Percentiles rank a stretch among this genome's conserved stretches.
phyloP scores from a whole-genome alignment of 345 rosid genomes.

The Lenwebbia sp. region DNA sequence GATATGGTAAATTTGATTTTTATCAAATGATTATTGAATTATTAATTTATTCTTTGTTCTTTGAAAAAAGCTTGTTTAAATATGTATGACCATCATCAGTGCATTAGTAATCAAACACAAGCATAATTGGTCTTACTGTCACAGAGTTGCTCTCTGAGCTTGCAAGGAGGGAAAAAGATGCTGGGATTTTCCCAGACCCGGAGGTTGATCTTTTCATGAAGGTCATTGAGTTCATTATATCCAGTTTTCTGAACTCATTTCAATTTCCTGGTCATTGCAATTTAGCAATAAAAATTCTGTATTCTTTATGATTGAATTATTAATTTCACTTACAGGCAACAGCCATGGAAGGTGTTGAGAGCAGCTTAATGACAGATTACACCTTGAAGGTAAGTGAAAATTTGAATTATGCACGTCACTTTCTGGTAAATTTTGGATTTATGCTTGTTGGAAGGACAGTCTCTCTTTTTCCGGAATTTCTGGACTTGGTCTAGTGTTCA shows the following conservation, averaged over 20 bases:
- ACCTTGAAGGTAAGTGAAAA: constrained; percentile 54
- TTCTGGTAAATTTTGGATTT: not conserved
- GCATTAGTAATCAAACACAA: not conserved
- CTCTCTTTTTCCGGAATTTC: not conserved
- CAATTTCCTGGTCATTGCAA: not conserved
- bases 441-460: not conserved
- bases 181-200: constrained; percentile 71
- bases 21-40: not conserved
- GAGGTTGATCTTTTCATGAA: constrained; percentile 91
- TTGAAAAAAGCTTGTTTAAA: not conserved
- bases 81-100: not conserved
- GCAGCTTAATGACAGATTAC: constrained; percentile 82
- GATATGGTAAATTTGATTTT: constrained; percentile 48
- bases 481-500: not conserved
- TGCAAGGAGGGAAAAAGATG: constrained; percentile 67
- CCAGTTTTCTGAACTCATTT: not conserved
- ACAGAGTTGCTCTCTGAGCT: constrained; percentile 66
- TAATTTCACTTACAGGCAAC: constrained; percentile 38
- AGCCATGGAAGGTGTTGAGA: constrained; percentile 57
- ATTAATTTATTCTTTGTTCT: not conserved
- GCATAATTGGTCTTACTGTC: not conserved
- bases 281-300: not conserved
- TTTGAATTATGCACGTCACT: no score
- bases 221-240: constrained; percentile 11
- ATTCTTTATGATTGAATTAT: not conserved